These are phyloP conservation scores for Saturnispora hagleri DNA, from an alignment of 805 yeast species.

Conservation along the genomic window DNA sequence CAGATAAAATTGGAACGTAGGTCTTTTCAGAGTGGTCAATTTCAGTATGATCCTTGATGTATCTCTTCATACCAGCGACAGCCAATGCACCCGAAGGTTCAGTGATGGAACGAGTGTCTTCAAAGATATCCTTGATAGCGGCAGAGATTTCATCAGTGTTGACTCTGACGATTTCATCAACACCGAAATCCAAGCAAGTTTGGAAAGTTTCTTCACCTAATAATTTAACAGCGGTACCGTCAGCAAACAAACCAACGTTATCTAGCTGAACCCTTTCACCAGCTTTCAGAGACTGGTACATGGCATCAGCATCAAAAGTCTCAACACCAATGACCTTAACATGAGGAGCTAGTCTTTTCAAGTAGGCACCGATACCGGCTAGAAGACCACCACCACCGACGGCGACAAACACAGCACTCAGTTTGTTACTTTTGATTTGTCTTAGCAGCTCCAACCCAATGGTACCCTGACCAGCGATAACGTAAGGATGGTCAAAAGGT, in stretches of 20 bases:
- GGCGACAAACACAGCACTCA: conserved; percentile 83
- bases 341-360: conserved; percentile 96
- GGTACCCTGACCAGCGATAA: conserved; percentile 98
- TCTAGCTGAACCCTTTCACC: conserved; percentile 48
- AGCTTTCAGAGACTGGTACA: conserved; percentile 56
- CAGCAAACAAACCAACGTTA: conserved; percentile 94
- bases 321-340: conserved; percentile 94
- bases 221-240: conserved; percentile 91
- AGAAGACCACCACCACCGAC: conserved; percentile 97
- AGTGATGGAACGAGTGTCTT: conserved; percentile 86
- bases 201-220: conserved; percentile 90
- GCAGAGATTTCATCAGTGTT: conserved; percentile 76
- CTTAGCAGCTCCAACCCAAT: conserved; percentile 87
- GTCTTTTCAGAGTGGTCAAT: conserved; percentile 60
- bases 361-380: conserved; percentile 82
- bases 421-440: conserved; percentile 68
- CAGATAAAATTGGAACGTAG: conserved; percentile 80
- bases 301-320: conserved; percentile 91
- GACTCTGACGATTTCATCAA: conserved; percentile 74
- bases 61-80: conserved; percentile 90
- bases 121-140: conserved; percentile 92
- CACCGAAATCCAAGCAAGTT: conserved; percentile 53
- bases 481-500: conserved; percentile 97
- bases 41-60: conserved; percentile 59
- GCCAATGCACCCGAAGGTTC: conserved; percentile 98